Conservation (phyloP, 495 filamentous ascomycete species). For the Neurospora cerealis region DNA sequence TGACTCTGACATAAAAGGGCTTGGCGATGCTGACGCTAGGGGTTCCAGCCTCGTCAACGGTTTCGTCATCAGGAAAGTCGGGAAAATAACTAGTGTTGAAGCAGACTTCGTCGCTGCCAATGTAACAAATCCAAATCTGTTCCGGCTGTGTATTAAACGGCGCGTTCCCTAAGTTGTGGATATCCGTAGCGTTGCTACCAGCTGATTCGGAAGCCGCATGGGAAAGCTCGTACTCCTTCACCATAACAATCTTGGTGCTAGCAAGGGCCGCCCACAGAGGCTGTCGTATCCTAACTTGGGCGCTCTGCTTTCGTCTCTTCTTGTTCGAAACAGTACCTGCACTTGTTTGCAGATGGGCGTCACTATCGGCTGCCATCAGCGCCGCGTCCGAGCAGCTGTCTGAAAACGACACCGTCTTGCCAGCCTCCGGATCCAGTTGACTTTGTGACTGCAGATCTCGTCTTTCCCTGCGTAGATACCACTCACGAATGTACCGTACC, state of each 20-base stretch:
- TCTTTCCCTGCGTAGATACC: slow-evolving; percentile 45
- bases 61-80: slow-evolving; percentile 11
- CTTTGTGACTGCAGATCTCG: slow-evolving; percentile 35
- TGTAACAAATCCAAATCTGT: slow-evolving; percentile 78
- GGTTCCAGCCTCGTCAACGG: slow-evolving; percentile 12
- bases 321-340: slow-evolving; percentile 43
- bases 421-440: slow-evolving; percentile 37
- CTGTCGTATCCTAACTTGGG: slow-evolving; percentile 78
- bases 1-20: slow-evolving; percentile 82
- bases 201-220: slow-evolving; percentile 64
- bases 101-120: slow-evolving; percentile 71
- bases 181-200: slow-evolving; percentile 65
- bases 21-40: slow-evolving; percentile 50
- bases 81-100: slow-evolving; percentile 68
- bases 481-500: slow-evolving; percentile 51
- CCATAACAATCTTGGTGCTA: slow-evolving; percentile 86
- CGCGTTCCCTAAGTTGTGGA: slow-evolving; percentile 68
- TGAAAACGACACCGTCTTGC: slow-evolving; percentile 26
- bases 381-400: slow-evolving; percentile 30
- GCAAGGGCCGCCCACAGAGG: slow-evolving; percentile 92
- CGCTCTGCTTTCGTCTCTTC: slow-evolving; percentile 81
- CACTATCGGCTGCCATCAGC: slow-evolving; percentile 37
- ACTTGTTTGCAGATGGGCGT: slow-evolving; percentile 25
- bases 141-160: slow-evolving; percentile 61
- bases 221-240: slow-evolving; percentile 85